phyloP scores from a whole-genome alignment of 1,139 yeast species.

The Diutina scorzettiae region DNA sequence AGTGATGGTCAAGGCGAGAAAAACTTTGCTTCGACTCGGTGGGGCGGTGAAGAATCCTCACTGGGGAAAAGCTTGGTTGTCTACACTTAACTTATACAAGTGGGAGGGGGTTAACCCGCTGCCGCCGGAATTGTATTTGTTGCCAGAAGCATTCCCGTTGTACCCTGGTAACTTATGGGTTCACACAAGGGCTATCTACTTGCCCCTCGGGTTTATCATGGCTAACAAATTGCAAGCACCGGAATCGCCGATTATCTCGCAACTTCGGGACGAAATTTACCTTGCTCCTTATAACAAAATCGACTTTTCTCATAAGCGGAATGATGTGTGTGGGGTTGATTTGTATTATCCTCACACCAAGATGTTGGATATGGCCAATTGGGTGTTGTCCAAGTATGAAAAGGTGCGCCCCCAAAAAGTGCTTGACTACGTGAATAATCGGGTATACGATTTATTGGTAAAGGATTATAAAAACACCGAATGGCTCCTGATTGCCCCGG shows the following conservation, averaged over 20 bases:
- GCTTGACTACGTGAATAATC: conserved; percentile 36
- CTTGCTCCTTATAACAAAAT: conserved; percentile 48
- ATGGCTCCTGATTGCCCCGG: conserved; percentile 84
- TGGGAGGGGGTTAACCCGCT: conserved; percentile 99
- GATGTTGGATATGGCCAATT: conserved; percentile 53
- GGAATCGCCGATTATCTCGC: conserved; percentile 49
- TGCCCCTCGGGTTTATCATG: conserved; percentile 76
- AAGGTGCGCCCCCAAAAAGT: conserved; percentile 69
- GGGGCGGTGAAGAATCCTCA: conserved; percentile 90
- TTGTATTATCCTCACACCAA: conserved; percentile 85
- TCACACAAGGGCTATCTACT: conserved; percentile 86
- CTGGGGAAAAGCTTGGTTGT: conserved; percentile 95
- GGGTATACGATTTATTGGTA: conserved; percentile 50
- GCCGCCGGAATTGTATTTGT: conserved; percentile 88
- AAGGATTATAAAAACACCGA: conserved; percentile 76
- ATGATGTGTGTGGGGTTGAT: conserved; percentile 85
- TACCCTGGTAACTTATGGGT: conserved; percentile 99
- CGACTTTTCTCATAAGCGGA: conserved; percentile 59
- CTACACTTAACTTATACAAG: conserved; percentile 65
- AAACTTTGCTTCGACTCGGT: conserved; percentile 58
- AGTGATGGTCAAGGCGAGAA: conserved; percentile 69
- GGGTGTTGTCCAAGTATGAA: conserved; percentile 51
- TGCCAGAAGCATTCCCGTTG: conserved; percentile 70
- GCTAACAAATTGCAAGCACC: conserved; percentile 45
- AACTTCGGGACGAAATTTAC: conserved; percentile 70